A percentile compares a stretch with the other conserved stretches of the same genome.
Evolutionary conservation across 495 filamentous ascomycete genomes (phyloP).

Genomic region (Zalerion maritima): DNA sequence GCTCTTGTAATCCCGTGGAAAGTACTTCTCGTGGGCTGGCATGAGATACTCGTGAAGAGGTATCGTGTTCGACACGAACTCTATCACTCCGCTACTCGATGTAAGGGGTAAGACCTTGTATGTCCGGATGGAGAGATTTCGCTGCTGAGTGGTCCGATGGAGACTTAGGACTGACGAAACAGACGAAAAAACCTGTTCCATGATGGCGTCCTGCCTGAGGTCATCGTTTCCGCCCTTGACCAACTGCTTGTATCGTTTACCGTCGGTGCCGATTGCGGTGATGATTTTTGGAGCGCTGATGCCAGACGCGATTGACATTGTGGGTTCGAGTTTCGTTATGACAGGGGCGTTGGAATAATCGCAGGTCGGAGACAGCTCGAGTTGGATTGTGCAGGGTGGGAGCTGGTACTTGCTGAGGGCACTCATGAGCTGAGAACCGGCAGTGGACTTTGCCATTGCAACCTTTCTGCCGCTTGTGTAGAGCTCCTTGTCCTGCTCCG

Average conservation of each 20-base stretch:
- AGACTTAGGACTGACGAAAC: constrained; percentile 78
- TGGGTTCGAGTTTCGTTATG: constrained; percentile 49
- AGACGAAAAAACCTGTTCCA: constrained; percentile 98
- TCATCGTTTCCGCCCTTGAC: constrained; percentile 93
- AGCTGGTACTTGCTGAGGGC: constrained; percentile 43
- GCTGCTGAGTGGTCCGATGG: constrained; percentile 71
- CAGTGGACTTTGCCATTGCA: constrained; percentile 40
- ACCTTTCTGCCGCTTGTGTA: constrained; percentile 56
- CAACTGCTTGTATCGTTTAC: constrained; percentile 68
- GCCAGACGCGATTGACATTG: constrained; percentile 74
- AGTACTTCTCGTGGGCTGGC: constrained; percentile 76
- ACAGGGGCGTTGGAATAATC: constrained; percentile 65
- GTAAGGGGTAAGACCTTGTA: constrained; percentile 93
- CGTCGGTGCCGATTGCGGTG: constrained; percentile 60
- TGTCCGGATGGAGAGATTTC: constrained; percentile 75
- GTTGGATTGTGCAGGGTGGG: constrained; percentile 80
- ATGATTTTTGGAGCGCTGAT: constrained; percentile 87
- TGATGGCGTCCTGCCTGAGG: constrained; percentile 96
- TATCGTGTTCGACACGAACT: constrained; percentile 87
- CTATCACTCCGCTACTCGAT: constrained; percentile 75
- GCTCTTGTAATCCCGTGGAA: constrained; percentile 69
- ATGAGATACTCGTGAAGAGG: constrained; percentile 81
- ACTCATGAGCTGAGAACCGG: constrained; percentile 41
- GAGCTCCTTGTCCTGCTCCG: constrained; percentile 39
- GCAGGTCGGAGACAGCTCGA: constrained; percentile 53